A percentile compares a stretch with the other conserved stretches of the same genome.
Evolutionary conservation across 2,329 filamentous ascomycete genomes (phyloP).

Genomic region (Aspergillus transmontanensis): DNA sequence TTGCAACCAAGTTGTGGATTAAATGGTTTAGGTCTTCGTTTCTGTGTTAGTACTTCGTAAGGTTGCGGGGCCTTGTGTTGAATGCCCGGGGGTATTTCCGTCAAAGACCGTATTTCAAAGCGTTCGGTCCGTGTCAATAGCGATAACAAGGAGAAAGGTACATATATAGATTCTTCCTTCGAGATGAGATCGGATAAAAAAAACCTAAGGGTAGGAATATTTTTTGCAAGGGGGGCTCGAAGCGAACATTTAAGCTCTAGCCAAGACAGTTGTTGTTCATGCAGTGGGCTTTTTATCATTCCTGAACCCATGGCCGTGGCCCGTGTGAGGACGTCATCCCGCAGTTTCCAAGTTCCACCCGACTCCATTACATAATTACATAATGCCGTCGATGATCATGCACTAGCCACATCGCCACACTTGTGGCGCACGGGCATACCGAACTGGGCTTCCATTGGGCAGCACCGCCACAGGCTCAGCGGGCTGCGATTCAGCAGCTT

Average conservation of each 20-base stretch:
- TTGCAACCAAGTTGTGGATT: neutral
- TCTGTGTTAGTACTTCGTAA: neutral
- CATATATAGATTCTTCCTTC: neutral
- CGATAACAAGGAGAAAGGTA: neutral
- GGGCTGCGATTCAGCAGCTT: neutral
- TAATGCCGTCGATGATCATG: neutral
- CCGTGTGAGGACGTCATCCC: conserved; percentile 26
- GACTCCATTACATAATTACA: neutral
- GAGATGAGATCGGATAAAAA: neutral
- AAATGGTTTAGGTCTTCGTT: neutral
- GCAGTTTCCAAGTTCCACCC: conserved; percentile 8
- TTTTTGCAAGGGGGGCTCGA: neutral
- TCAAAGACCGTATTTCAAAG: neutral
- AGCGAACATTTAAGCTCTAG: conserved; percentile 1
- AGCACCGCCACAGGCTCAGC: conserved; percentile 12
- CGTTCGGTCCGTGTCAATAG: neutral
- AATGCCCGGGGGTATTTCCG: neutral
- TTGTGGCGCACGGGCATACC: conserved; percentile 11
- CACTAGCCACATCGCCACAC: conserved; percentile 10
- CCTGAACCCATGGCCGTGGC: neutral
- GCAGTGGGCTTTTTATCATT: neutral
- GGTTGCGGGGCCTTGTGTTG: neutral
- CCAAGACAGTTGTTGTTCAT: neutral
- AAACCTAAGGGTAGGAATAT: neutral
- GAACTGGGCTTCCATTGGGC: neutral